Evolutionary conservation across 164 flowering plant genomes (phyloP), one percentile per base, ranked within the genome.

Genomic region (Umbilicus rupestris): DNA sequence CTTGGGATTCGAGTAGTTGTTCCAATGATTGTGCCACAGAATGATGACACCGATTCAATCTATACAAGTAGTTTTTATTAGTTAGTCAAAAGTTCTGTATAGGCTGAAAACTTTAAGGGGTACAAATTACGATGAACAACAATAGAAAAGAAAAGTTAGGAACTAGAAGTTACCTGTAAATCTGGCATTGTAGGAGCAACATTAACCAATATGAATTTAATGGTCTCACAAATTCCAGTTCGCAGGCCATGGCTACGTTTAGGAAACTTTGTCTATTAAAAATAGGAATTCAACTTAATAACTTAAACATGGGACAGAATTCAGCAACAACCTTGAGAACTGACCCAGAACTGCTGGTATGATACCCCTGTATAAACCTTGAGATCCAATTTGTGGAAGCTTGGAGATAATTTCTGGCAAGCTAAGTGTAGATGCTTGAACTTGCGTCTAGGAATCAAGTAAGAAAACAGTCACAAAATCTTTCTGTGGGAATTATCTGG

Each of bases 211-310:
- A 91, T 76, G 73, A 89, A 84, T 71, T 85, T 95, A 81, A 82
- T 87, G 64, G 89, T 97, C 81, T 95, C 99, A 76, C 84, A 89
- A 62, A 95, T 88, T 78, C 99, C 99, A 78, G 99, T 95, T 62
- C 99, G 81, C 82, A 95, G 73, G 33, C 97, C 99, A 83, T 95
- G 99, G 76, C 99, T 95, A 79, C 70, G 73, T 69, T 33, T 24
- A 70, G n/a, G 64, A 71, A 50, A 74, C 16, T 63, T 15, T 76
- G 69, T 50, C 42, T 62, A 2, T 66, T 1, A 58, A 30, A 72
- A 1, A 45, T 47, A 4, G 45, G 17, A 66, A 66, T 60, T 31
- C 28, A 19, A 63, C 30, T 8, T 55, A 66, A n/a, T 68, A 42
- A 68, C 37, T 42, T 16, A 19, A 70, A 22, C 49, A 72, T 57